These are phyloP conservation scores for Trichoderma semiorbis DNA, from an alignment of 2,329 filamentous ascomycete genomes.

Conservation along the genomic window DNA sequence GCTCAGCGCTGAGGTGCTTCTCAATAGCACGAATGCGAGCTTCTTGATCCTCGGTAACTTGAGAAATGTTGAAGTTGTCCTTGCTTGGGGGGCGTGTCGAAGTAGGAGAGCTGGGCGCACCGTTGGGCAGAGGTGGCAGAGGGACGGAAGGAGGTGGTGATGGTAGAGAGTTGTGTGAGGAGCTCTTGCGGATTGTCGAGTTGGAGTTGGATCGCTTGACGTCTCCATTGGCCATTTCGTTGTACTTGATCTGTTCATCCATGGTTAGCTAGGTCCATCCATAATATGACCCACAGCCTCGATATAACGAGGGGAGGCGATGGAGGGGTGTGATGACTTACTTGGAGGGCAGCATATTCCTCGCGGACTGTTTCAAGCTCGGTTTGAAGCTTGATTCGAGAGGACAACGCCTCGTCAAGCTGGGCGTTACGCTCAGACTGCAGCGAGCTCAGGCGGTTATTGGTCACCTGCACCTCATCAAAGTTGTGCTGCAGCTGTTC, in stretches of 20 bases:
- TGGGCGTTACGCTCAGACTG: conserved; percentile 71
- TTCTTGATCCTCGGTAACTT: conserved; percentile 91
- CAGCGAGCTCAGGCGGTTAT: conserved; percentile 79
- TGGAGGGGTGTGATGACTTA: conserved; percentile 38
- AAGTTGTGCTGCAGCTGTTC: conserved; percentile 94
- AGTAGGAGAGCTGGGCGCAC: conserved; percentile 51
- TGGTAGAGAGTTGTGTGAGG: conserved; percentile 77
- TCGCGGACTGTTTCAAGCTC: conserved; percentile 66
- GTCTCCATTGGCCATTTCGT: conserved; percentile 46
- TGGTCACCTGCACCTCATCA: conserved; percentile 82
- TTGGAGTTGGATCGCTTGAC: conserved; percentile 59
- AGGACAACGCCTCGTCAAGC: conserved; percentile 72
- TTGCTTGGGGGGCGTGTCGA: conserved; percentile 74
- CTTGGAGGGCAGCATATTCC: conserved; percentile 75
- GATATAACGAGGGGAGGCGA: not conserved
- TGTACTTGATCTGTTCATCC: conserved; percentile 54
- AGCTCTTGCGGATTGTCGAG: conserved; percentile 78
- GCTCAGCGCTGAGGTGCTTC: conserved; percentile 93
- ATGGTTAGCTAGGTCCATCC: conserved; percentile 25
- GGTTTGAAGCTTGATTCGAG: conserved; percentile 58
- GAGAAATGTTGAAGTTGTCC: conserved; percentile 63
- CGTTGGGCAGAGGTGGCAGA: conserved; percentile 80
- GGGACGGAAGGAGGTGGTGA: conserved; percentile 94
- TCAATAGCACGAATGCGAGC: conserved; percentile 92
- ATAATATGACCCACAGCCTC: not conserved